These are phyloP conservation scores for Pleurotus tuber-regium DNA, from an alignment of 768 basidiomycete genomes.

Conservation along the genomic window DNA sequence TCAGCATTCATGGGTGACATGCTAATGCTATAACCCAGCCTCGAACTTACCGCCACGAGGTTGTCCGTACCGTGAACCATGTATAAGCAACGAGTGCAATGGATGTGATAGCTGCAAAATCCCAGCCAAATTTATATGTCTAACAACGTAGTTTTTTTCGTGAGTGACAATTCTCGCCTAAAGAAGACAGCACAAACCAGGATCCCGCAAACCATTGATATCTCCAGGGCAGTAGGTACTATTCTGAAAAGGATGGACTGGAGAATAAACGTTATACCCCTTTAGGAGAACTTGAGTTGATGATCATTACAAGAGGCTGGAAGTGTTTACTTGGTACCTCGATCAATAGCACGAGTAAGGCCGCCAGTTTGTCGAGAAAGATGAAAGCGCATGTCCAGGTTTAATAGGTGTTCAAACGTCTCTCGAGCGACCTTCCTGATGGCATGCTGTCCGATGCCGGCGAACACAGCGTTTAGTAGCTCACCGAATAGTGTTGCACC, in stretches of 20 bases:
- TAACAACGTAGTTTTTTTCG: slow-evolving; percentile 35
- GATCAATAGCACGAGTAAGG: slow-evolving; percentile 92
- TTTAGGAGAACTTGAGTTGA: slow-evolving; percentile 26
- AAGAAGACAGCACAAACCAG: slow-evolving; percentile 54
- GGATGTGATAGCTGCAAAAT: slow-evolving; percentile 90
- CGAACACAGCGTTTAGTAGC: slow-evolving; percentile 93
- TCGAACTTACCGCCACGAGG: slow-evolving; percentile 80
- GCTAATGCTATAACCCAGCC: too few species aligned
- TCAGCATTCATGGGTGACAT: slow-evolving; percentile 10
- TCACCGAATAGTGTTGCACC: slow-evolving; percentile 90
- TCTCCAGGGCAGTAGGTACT: slow-evolving; percentile 93
- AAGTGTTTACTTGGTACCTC: slow-evolving; percentile 85
- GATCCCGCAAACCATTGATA: slow-evolving; percentile 96
- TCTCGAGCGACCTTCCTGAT: slow-evolving; percentile 94
- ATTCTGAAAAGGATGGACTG: slow-evolving; percentile 94
- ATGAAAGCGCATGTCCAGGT: slow-evolving; percentile 91
- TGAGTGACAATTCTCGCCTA: neutral
- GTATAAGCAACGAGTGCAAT: slow-evolving; percentile 87
- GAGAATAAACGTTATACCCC: slow-evolving; percentile 94
- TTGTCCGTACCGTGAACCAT: slow-evolving; percentile 96
- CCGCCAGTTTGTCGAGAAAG: slow-evolving; percentile 93
- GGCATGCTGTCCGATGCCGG: slow-evolving; percentile 91
- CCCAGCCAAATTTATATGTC: slow-evolving; percentile 98
- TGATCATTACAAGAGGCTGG: neutral
- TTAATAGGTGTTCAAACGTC: slow-evolving; percentile 90